Percentiles rank a stretch among this genome's conserved stretches.
phyloP scores from a whole-genome alignment of 1,284 basidiomycete genomes.

The Ceraceosorus bombacis region DNA sequence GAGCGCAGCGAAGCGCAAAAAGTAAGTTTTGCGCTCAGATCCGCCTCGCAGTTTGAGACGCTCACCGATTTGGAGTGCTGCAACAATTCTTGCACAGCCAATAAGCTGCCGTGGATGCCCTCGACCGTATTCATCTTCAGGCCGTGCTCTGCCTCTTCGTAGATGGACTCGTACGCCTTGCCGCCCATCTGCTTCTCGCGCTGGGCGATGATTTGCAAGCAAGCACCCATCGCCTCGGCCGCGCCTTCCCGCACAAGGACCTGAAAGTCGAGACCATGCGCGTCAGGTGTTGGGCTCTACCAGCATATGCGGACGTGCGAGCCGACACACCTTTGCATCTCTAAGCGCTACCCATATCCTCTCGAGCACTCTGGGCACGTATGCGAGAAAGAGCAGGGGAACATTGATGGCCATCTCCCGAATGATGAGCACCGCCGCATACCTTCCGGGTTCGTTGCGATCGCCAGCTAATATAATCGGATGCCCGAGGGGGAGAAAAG shows the following conservation, averaged over 20 bases:
- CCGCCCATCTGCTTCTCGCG: conserved; percentile 47
- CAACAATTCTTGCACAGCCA: conserved; percentile 85
- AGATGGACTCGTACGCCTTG: conserved; percentile 42
- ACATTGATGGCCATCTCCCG: conserved; percentile 45
- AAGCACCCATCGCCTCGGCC: conserved; percentile 46
- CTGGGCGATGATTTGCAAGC: conserved; percentile 43
- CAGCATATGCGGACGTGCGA: too few species aligned
- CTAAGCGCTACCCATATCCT: conserved; percentile 47
- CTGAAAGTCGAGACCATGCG: neutral
- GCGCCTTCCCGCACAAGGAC: conserved; percentile 44
- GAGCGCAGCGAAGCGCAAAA: neutral
- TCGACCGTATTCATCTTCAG: conserved; percentile 72
- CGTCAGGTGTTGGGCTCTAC: neutral
- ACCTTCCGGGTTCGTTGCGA: conserved; percentile 51
- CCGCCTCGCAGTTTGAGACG: neutral
- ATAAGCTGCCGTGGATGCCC: conserved; percentile 82
- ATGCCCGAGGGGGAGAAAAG: neutral
- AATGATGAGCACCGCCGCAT: conserved; percentile 48
- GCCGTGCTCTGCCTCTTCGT: conserved; percentile 80
- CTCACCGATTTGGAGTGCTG: conserved; percentile 84
- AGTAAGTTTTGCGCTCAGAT: neutral
- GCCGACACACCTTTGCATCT: conserved; percentile 21
- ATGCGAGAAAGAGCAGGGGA: conserved; percentile 44
- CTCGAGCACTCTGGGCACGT: conserved; percentile 42
- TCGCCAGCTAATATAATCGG: conserved; percentile 23